Conservation (phyloP, 208 protist genomes). For the Trypanosoma cruzi region DNA sequence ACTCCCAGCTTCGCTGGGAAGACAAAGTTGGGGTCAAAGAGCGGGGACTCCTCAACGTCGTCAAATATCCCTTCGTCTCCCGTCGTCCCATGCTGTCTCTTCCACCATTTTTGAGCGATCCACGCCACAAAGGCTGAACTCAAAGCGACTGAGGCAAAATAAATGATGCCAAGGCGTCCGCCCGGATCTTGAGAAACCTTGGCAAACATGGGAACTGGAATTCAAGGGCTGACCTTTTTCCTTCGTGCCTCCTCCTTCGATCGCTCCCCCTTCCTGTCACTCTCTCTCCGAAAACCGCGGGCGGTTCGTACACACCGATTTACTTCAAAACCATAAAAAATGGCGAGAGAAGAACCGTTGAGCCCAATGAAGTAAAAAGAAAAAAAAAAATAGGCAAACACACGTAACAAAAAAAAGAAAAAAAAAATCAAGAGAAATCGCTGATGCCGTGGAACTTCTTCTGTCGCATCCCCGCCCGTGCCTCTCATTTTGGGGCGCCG, state of each 20-base stretch:
- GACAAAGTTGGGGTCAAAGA: slow-evolving; percentile 30
- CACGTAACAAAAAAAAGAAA: neutral
- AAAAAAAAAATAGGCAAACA: neutral
- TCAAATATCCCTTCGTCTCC: slow-evolving; percentile 59
- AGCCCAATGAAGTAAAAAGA: neutral
- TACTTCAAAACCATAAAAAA: neutral
- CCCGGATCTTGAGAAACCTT: neutral
- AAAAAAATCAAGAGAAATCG: neutral
- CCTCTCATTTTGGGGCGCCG: neutral
- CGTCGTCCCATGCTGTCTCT: neutral
- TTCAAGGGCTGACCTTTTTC: neutral
- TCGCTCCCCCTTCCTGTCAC: no score
- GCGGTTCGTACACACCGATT: neutral
- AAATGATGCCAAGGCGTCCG: slow-evolving; percentile 1
- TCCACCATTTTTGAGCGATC: slow-evolving; percentile 18
- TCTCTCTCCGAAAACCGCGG: neutral
- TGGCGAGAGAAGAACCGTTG: neutral
- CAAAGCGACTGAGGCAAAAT: neutral
- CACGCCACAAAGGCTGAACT: slow-evolving; percentile 10
- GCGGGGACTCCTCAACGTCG: slow-evolving; percentile 33
- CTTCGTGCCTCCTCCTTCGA: neutral
- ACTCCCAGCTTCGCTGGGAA: slow-evolving; percentile 15
- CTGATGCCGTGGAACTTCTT: neutral
- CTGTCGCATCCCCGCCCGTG: neutral
- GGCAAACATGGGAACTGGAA: slow-evolving; percentile 2